Base-by-base conservation (phyloP, 2,329 filamentous ascomycete genomes). In the Sporothrix pseudoabietina region DNA sequence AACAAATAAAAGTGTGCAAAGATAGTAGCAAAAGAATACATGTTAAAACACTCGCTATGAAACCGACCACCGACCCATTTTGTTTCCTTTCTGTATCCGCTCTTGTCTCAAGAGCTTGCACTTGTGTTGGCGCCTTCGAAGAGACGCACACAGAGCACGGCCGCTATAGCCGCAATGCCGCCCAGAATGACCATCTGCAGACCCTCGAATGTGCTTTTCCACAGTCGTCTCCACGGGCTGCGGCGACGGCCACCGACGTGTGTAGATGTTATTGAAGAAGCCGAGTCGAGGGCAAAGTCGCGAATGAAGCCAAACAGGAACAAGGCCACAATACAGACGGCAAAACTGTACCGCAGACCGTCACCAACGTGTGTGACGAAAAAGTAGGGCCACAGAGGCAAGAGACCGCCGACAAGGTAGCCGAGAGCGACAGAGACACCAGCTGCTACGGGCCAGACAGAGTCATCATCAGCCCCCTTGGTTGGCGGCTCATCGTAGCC, bases 381-480 rank as follows among this genome's bases (percentile, higher is more conserved):
- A 65, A 80, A 79, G 72, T 80, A 81, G 0, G 79, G 79, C 71
- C 79, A 77, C 30, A 80, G 74, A 1, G 79, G 79, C 9, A 80
- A 75, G 49, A 78, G 73, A 30, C 79, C 79, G 7, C 79, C 79
- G 4, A 80, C 63, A 1, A 80, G 75, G 69, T 80, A 80, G 19
- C 79, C 79, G 0, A 77, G 41, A 1, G 79, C 77, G 1, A 80
- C 79, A 0, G 79, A 79, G 0, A 79, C 22, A 2, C 79, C 79
- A 0, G 76, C 73, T 0, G 78, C 35, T 0, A 79, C 57, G 1
- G 79, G 77, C 49, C 77, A 78, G 12, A 75, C 73, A 5, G 59
- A 8, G 19, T 75, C 71, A 12, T 69, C 66, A 16, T 72, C 71
- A 14, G 7, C 71, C 59, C 6, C 65, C 54, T 44, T 74, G 44